Base-by-base conservation (phyloP, 805 yeast genomes). In the Yarrowia deformans region DNA sequence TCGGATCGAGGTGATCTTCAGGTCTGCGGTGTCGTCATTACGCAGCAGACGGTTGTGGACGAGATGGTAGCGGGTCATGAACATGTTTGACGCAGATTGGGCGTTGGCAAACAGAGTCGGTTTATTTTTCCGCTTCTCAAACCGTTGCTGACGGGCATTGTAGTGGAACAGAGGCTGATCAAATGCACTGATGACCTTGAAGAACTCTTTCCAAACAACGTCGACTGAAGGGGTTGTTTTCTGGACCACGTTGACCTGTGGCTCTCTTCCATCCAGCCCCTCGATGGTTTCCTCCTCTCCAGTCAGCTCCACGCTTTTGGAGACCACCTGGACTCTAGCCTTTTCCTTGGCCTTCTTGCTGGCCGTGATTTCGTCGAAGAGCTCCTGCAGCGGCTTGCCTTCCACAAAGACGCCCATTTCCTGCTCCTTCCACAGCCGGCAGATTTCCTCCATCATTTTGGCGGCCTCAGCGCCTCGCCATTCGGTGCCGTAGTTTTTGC, bases 321-420 rank as follows among this genome's bases (percentile, higher is more conserved):
- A 39, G 1, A 54, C 45, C 7, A 39, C 45, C 63, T 56, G 63
- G 5, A 56, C 63, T 19, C 37, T 14, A 6, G 63, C 63, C 54
- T 37, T 64, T 29, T 63, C 49, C 23, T 45, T 35, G 50, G 34
- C 35, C 32, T 32, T 55, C 13, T 66, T 67, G 16, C 39, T 75
- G 42, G 72, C 75, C 40, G 73, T 80, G 42, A 85, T 74, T 72
- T 93, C 97, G 63, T 83, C 83, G 16, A 93, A 81, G 2, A 94
- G 87, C 45, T 84, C 85, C 0, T 79, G 77, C 16, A 93, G 82
- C 3, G 91, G 89, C 2, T 84, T 86, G 2, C 93, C 92, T 74
- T 92, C 97, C 1, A 94, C 82, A 73, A 94, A 94, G 8, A 93
- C 75, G 0, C 97, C 97, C 54, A 94, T 82, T 69, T 91, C 97